A percentile compares a stretch with the other conserved stretches of the same genome.
phyloP scores from a whole-genome alignment of 441 rosid genomes.

The Arabidopsis lyrata region DNA sequence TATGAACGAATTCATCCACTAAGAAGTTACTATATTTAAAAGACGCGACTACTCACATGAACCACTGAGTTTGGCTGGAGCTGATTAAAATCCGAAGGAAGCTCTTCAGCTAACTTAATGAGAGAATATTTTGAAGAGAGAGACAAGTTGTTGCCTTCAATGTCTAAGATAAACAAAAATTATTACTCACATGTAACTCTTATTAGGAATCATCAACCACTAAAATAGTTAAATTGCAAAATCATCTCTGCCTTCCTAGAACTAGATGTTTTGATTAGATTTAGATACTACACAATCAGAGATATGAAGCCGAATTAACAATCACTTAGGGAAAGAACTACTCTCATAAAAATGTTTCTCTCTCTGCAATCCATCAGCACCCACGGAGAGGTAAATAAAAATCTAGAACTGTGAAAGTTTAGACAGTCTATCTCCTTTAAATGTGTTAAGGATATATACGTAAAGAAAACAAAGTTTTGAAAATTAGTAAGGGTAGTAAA shows the following conservation, averaged over 20 bases:
- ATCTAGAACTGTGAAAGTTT: not conserved
- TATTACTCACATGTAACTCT: not conserved
- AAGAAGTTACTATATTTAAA: slow-evolving; percentile 19
- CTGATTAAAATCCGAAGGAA: slow-evolving; percentile 80
- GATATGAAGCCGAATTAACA: not conserved
- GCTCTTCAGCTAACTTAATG: slow-evolving; percentile 62
- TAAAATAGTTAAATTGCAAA: slow-evolving; percentile 22
- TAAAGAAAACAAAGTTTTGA: slow-evolving; percentile 16
- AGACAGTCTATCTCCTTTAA: slow-evolving; percentile 12
- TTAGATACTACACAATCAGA: slow-evolving; percentile 10
- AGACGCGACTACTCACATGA: slow-evolving; percentile 62
- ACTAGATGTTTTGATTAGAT: slow-evolving; percentile 4
- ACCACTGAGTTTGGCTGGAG: slow-evolving; percentile 67
- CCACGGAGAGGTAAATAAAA: not conserved
- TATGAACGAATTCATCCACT: slow-evolving; percentile 6
- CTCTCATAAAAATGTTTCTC: not conserved
- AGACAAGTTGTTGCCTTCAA: slow-evolving; percentile 72
- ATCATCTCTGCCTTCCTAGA: slow-evolving; percentile 17
- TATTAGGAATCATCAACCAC: slow-evolving; percentile 18
- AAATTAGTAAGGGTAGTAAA: slow-evolving; percentile 18
- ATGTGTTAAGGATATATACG: slow-evolving; percentile 6
- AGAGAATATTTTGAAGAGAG: slow-evolving; percentile 95
- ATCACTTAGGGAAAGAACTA: slow-evolving; percentile 1
- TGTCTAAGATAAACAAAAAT: slow-evolving; percentile 58
- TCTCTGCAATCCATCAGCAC: not conserved